Evolutionary conservation across 805 yeast species (phyloP), one percentile per base, ranked within the genome.

Genomic region (Candida ficus): DNA sequence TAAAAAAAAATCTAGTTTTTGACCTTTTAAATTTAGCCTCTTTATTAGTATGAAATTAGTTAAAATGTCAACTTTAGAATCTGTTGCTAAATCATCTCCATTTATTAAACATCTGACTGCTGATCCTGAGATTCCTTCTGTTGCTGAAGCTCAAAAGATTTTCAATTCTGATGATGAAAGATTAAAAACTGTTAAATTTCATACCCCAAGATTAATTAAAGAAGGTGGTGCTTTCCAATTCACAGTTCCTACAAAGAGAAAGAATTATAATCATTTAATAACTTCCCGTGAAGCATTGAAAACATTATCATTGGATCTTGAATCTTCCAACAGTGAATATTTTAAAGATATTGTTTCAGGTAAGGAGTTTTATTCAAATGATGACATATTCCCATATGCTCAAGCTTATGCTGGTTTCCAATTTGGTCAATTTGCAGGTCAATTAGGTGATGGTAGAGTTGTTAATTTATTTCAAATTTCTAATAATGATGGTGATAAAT

Each of bases 351-450:
- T 85, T 2, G 76, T 84, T 4, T 69, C 80, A 42, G 97, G 97
- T 1, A 66, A 75, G 29, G 52, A 62, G n/a, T 48, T 73, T 2
- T 52, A 61, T 28, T 64, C 65, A 14, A 67, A 70, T 25, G 55
- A 55, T 8, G 54, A 57, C 2, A 72, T 83, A 1, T 77, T 76
- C 49, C 98, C 99, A 0, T 91, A 84, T 61, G 77, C 96, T 11
- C 90, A 84, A 60, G 86, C 91, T 0, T 91, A 91, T 61, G 96
- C 98, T 2, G 99, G 99, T 1, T 88, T 83, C 71, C 99, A 91
- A 57, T 91, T 93, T 67, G 98, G 99, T 3, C 78, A 76, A 48
- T 91, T 91, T 76, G 97, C 97, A 0, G 98, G 98, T 2, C 99
- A 93, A 60, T 66, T 91, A 46, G 99, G 99, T 7, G 99, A 91